phyloP scores from a whole-genome alignment of 345 rosid genomes.

The Populus davidiana region DNA sequence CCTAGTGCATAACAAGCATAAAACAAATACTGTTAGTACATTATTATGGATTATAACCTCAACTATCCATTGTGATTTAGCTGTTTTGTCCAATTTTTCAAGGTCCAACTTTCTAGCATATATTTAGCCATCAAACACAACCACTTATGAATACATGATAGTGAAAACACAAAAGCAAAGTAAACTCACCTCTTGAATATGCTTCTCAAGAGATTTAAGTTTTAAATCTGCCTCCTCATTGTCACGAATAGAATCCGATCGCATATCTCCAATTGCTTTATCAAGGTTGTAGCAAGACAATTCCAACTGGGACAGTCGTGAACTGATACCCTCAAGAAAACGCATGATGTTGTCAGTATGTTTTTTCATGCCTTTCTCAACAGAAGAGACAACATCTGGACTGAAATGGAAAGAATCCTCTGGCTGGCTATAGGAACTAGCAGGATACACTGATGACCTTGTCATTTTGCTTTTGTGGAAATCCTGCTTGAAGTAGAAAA shows the following conservation, averaged over 20 bases:
- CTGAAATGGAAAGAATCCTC: slow-evolving; percentile 57
- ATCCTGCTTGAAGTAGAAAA: slow-evolving; percentile 43
- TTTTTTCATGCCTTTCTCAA: slow-evolving; percentile 80
- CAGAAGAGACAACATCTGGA: slow-evolving; percentile 54
- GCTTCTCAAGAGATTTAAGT: slow-evolving; percentile 89
- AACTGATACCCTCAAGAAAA: slow-evolving; percentile 95
- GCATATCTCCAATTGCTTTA: slow-evolving; percentile 92
- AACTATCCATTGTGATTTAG: neutral
- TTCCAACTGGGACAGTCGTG: slow-evolving; percentile 89
- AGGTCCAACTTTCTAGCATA: neutral
- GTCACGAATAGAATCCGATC: slow-evolving; percentile 67
- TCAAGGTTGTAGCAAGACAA: slow-evolving; percentile 90
- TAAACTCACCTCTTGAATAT: slow-evolving; percentile 78
- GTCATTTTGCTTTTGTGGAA: slow-evolving; percentile 75
- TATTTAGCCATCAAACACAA: neutral
- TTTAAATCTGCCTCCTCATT: slow-evolving; percentile 69
- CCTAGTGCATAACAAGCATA: neutral
- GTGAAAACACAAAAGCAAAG: neutral
- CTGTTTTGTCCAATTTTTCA: neutral
- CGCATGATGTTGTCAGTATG: slow-evolving; percentile 77
- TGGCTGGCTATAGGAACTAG: slow-evolving; percentile 68
- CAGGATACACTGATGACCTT: slow-evolving; percentile 56
- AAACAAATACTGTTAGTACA: neutral
- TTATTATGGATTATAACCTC: neutral
- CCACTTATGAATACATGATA: neutral